phyloP scores from a whole-genome alignment of 1,139 yeast species.

The Yamadazyma aaseri region DNA sequence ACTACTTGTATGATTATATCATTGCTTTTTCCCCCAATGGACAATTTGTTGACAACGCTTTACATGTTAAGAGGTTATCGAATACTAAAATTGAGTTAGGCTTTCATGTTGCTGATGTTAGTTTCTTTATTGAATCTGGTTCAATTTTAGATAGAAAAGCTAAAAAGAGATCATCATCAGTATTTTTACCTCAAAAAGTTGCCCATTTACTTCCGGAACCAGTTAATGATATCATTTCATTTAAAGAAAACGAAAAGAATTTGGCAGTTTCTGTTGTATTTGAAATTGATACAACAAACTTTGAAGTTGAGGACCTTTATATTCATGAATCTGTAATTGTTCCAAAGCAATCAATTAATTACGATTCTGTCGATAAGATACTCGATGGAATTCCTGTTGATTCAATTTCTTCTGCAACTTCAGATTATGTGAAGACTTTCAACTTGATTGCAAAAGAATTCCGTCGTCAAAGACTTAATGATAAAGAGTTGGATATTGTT shows the following conservation, averaged over 20 bases:
- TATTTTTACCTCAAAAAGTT: constrained; percentile 79
- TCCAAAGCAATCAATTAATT: constrained; percentile 56
- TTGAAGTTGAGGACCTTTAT: constrained; percentile 75
- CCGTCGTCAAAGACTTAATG: constrained; percentile 67
- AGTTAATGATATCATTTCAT: constrained; percentile 59
- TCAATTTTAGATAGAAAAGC: constrained; percentile 84
- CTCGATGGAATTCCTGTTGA: constrained; percentile 32
- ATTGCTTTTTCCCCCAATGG: constrained; percentile 67
- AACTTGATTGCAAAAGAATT: constrained; percentile 68
- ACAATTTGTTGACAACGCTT: constrained; percentile 67
- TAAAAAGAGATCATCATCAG: constrained; percentile 86
- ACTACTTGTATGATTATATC: constrained; percentile 61
- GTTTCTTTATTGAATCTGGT: constrained; percentile 68
- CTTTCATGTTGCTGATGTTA: constrained; percentile 79
- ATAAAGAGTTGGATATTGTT: constrained; percentile 44
- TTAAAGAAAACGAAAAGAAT: constrained; percentile 58
- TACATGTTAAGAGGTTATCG: constrained; percentile 65
- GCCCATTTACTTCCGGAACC: constrained; percentile 68
- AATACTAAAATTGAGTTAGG: constrained; percentile 68
- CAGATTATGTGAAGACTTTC: constrained; percentile 65
- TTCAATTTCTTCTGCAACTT: constrained; percentile 55
- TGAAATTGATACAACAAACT: constrained; percentile 71
- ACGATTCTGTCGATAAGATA: constrained; percentile 53
- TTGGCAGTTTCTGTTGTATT: constrained; percentile 81
- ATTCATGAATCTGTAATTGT: constrained; percentile 71